These are phyloP conservation scores for Trametes coccinea DNA, from an alignment of 768 basidiomycete genomes.

Conservation along the genomic window DNA sequence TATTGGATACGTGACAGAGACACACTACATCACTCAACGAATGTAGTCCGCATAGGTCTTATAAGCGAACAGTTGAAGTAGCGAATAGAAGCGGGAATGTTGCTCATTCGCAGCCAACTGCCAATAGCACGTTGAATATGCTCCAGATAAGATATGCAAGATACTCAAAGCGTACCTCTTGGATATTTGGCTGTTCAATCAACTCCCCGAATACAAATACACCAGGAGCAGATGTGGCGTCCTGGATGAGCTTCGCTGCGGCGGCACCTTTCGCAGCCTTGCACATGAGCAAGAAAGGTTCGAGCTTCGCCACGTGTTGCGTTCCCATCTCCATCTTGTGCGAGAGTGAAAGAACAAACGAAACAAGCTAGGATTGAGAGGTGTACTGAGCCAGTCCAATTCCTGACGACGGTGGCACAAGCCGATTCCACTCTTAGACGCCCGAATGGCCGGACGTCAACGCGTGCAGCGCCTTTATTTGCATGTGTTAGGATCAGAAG, in stretches of 20 bases:
- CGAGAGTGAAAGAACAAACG: background rate
- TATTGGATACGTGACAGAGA: background rate
- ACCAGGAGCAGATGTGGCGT: slow-evolving; percentile 86
- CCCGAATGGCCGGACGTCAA: no score
- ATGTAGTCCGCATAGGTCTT: slow-evolving; percentile 84
- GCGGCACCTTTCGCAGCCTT: slow-evolving; percentile 92
- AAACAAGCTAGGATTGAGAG: background rate
- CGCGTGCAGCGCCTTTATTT: background rate
- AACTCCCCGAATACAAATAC: slow-evolving; percentile 93
- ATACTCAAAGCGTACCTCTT: slow-evolving; percentile 59
- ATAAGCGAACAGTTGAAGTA: slow-evolving; percentile 89
- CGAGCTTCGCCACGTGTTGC: background rate
- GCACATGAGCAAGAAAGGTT: slow-evolving; percentile 78
- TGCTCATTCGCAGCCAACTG: slow-evolving; percentile 73
- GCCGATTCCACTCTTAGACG: no score
- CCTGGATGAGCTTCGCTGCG: slow-evolving; percentile 83
- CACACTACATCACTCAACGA: slow-evolving; percentile 36
- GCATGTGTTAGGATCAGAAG: background rate
- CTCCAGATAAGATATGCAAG: no score
- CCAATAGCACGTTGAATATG: background rate
- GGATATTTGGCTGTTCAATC: slow-evolving; percentile 77
- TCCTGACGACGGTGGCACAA: background rate
- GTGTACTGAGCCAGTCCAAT: background rate
- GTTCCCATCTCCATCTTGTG: slow-evolving; percentile 40
- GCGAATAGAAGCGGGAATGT: slow-evolving; percentile 55